Conservation (phyloP, 441 rosid species). For the Melastoma candidum region DNA sequence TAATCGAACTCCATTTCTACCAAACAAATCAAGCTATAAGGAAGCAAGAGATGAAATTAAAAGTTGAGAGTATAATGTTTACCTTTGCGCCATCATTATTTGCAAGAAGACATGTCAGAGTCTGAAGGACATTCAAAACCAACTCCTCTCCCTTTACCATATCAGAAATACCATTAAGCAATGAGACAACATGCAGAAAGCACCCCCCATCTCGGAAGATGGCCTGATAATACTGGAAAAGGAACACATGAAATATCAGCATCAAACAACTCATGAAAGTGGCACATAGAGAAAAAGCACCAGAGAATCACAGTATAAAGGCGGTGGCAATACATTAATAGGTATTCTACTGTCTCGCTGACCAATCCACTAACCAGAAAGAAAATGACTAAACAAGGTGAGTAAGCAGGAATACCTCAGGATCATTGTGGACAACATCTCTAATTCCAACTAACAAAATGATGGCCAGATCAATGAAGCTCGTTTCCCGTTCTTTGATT, state of each 20-base stretch:
- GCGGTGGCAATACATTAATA: background rate
- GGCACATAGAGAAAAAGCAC: conserved; percentile 17
- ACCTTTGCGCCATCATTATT: conserved; percentile 91
- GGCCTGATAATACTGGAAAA: conserved; percentile 77
- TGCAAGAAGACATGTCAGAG: conserved; percentile 81
- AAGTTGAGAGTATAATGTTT: conserved; percentile 9
- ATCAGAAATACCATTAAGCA: conserved; percentile 85
- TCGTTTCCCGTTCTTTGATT: conserved; percentile 75
- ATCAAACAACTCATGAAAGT: conserved; percentile 10
- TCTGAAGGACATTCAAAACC: conserved; percentile 82
- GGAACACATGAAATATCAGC: conserved; percentile 9
- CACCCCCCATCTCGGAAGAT: conserved; percentile 94
- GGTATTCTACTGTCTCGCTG: background rate
- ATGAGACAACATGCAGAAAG: conserved; percentile 91
- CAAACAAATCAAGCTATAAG: no score
- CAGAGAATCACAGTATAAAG: conserved; percentile 2
- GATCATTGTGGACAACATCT: conserved; percentile 62
- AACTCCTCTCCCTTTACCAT: conserved; percentile 71
- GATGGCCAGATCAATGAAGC: conserved; percentile 56
- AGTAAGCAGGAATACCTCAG: conserved; percentile 36
- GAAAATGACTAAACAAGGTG: background rate
- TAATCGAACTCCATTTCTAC: no score
- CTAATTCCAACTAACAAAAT: conserved; percentile 85
- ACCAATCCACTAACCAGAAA: no score
- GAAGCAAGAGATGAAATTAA: no score